Base-by-base conservation (phyloP, 192 early-diverging fungal species). In the Entophlyctis luteolus region DNA sequence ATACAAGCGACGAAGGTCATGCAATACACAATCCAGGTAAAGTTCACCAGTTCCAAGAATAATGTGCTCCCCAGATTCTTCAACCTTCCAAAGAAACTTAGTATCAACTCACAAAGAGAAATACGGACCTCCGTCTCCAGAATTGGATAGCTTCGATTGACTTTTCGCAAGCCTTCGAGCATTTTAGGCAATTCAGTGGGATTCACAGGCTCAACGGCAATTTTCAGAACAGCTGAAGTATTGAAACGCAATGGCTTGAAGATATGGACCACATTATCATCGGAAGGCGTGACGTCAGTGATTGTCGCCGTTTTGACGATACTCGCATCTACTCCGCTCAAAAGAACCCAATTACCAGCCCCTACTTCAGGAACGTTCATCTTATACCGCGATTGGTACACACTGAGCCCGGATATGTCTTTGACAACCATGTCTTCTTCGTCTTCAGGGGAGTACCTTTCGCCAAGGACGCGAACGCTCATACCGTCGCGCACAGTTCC, bases 101-200 rank as follows among this genome's bases (percentile, higher is more conserved):
- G 25, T 53, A 16, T 27, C 12, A 45, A 53, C 22, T 27, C 0
- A 4, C 14, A 28, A 12, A 53, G 29, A 25, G 1, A 53, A 53
- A 27, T 16, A 20, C 50, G 12, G 16, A 62, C 59, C 46, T 87
- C 88, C 16, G 93, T 96, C 27, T 87, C 84, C 28, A 90, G 77
- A 59, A 95, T 86, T 36, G 93, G 91, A 69, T 99, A 99, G 28
- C 88, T 89, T 72, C 97, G 94, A 79, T 92, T 93, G 58, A 99
- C 88, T 58, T 95, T 95, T 56, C 97, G 85, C 73, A 99, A 75
- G 3, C 97, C 97, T 55, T 93, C 93, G 55, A 99, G 84, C 94
- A 99, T 93, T 72, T 94, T 94, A 23, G 97, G 97, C 33, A 98
- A 79, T 80, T 99, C 95, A 14, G 95, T 93, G 2, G 97, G 97